Evolutionary conservation across 306 rosid genomes (phyloP), one percentile per base, ranked within the genome.

Genomic region (Castanospermum australe): DNA sequence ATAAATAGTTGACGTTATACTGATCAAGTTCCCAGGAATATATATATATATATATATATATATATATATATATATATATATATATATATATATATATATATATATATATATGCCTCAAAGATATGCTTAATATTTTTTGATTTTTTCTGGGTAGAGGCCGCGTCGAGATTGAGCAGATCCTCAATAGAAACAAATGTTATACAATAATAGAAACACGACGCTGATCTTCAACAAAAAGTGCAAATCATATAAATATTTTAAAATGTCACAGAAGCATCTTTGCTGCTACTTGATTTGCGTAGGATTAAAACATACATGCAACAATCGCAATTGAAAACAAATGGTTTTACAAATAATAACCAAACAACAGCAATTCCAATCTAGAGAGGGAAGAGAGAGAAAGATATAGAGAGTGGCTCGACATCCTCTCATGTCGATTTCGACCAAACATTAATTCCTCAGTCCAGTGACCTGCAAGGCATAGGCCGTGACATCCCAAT

Each of bases 371-470:
- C 61, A 73, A 80, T 78, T 81, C 84, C 83, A 88, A 76, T 87
- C 65, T 71, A 82, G 28, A 73, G 54, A 78, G 55, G 42, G 47
- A 51, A 74, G 48, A 76, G 75, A 77, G 47, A 45, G 52, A 71
- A 30, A 78, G 8, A 76, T 32, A 64, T 35, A 30, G 61, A 9
- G 71, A 52, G 21, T 71, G 69, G 71, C 78, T 88, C 92, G 92
- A 89, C 96, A 94, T 90, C 93, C 89, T 88, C 82, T 94, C 93
- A 88, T 89, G 97, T 87, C 97, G 84, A 81, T 71, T 87, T 83
- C 36, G 59, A 85, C 83, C 84, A 54, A 57, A 81, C 73, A 50
- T n/a, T n/a, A n/a, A n/a, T 72, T 69, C 74, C 42, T 61, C 51
- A 72, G 73, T 66, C 65, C 78, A 54, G 70, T 78, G 41, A 79